Evolutionary conservation across 108 stramenopile genomes (phyloP), one percentile per base, ranked within the genome.

Genomic region (Mediolabrus comicus): DNA sequence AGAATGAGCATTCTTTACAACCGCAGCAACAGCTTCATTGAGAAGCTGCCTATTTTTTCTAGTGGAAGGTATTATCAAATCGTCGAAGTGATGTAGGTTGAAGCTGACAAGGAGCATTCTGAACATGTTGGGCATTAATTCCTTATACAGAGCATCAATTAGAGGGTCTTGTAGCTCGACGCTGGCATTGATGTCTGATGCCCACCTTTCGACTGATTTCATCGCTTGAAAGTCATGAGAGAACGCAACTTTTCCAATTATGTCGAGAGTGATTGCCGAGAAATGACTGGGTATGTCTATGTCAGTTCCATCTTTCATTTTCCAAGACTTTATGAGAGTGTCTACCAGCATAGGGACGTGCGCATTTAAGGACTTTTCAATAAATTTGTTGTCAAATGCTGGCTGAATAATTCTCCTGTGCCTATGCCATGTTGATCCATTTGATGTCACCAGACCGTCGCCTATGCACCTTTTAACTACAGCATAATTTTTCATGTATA

Each of bases 371-470:
- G 65, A 36, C 35, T 83, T 78, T 62, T 73, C 79, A 0, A 86
- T 51, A 25, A 76, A 39, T 14, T 59, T 26, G 3, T 62, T 71
- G 28, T 71, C 41, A 65, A 89, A 89, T 17, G 83, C 71, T 3
- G 87, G 85, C 30, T 89, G 87, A 51, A 86, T 77, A 6, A 89
- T 89, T 57, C 77, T 63, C 29, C 87, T 70, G 59, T 89, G 87
- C 12, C 85, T 74, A 27, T 66, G 71, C 85, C 85, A 89, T n/a
- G 73, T 69, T 26, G 46, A 53, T 17, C 87, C 87, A 27, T 89
- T 81, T 11, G 82, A 32, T 11, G 85, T 80, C 6, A 89, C 79
- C 59, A 89, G 54, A 6, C 87, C 87, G 16, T 67, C 22, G 19
- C 87, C 87, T 2, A 84, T 38, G 1, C 82, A 31, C n/a, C 62